Percentiles rank a stretch among this genome's conserved stretches.
Conservation (phyloP, 2,329 filamentous ascomycete genomes). For the Sporothrix globosa region DNA sequence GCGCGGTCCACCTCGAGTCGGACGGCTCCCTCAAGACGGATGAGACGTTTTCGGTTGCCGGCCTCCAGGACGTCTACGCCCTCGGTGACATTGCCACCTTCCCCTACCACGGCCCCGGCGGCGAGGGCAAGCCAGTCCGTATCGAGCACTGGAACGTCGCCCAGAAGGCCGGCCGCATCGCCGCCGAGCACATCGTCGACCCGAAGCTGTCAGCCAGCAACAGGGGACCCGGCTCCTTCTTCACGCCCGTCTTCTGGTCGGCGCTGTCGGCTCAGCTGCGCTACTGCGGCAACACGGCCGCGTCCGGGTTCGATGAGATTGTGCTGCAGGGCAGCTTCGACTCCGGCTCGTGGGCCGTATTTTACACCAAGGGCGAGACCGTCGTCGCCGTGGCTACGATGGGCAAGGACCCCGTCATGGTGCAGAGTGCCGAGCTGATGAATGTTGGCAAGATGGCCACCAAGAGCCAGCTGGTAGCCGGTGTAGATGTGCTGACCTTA, state of each 20-base stretch:
- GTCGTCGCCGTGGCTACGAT: slow-evolving; percentile 91
- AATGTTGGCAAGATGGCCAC: slow-evolving; percentile 76
- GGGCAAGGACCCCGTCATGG: slow-evolving; percentile 85
- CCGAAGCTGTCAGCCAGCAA: slow-evolving; percentile 60
- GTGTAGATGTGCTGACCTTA: slow-evolving; percentile 56
- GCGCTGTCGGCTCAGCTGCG: slow-evolving; percentile 85
- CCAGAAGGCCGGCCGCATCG: slow-evolving; percentile 84
- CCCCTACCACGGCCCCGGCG: slow-evolving; percentile 88
- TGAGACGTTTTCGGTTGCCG: slow-evolving; percentile 74
- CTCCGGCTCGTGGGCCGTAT: slow-evolving; percentile 82
- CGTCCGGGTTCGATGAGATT: slow-evolving; percentile 77
- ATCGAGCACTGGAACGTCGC: slow-evolving; percentile 99
- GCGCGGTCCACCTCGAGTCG: slow-evolving; percentile 68
- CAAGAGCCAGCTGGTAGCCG: slow-evolving; percentile 74
- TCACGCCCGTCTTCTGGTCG: slow-evolving; percentile 97
- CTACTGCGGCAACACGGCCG: slow-evolving; percentile 84
- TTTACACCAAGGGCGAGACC: slow-evolving; percentile 82
- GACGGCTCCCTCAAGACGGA: slow-evolving; percentile 87
- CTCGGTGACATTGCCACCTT: slow-evolving; percentile 95
- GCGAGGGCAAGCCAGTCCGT: slow-evolving; percentile 70
- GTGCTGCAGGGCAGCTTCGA: slow-evolving; percentile 76
- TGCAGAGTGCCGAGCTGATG: slow-evolving; percentile 84
- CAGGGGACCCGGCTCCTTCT: slow-evolving; percentile 58
- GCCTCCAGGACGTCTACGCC: slow-evolving; percentile 82
- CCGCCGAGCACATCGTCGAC: slow-evolving; percentile 75